phyloP scores from a whole-genome alignment of 1,139 yeast genomes.

The Yamadazyma taylorii region DNA sequence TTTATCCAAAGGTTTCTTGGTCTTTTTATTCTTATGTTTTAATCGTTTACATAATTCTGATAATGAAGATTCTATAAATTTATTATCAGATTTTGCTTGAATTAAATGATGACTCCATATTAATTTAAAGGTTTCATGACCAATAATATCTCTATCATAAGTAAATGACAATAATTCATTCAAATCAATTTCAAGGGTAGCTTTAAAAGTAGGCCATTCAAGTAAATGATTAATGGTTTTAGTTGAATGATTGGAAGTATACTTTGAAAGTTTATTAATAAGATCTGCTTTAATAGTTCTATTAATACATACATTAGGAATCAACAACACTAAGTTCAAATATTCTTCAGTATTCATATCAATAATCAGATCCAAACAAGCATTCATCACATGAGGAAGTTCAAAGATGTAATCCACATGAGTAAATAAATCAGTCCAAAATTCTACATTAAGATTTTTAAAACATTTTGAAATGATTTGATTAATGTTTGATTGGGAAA shows the following conservation, averaged over 20 bases:
- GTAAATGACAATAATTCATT: constrained; percentile 22
- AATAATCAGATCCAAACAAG: constrained; percentile 24
- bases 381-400: constrained; percentile 31
- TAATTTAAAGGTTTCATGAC: constrained; percentile 21
- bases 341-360: constrained; percentile 4
- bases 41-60: constrained; percentile 13
- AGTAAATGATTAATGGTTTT: constrained; percentile 34
- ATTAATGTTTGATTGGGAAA: constrained; percentile 21
- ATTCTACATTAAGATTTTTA: not conserved
- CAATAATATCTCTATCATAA: constrained; percentile 11
- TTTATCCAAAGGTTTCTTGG: too few species aligned
- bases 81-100: constrained; percentile 23
- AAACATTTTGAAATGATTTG: constrained; percentile 1
- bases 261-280: constrained; percentile 29
- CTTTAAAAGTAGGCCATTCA: constrained; percentile 49
- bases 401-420: constrained; percentile 40
- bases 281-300: constrained; percentile 39
- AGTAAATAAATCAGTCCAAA: constrained; percentile 17
- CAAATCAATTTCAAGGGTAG: constrained; percentile 48
- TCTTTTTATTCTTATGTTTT: constrained; percentile 10
- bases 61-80: constrained; percentile 13
- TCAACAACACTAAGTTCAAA: constrained; percentile 14
- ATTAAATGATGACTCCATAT: constrained; percentile 32
- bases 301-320: constrained; percentile 54
- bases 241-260: constrained; percentile 6